Percentiles rank a stretch among this genome's conserved stretches.
Conservation (phyloP, 2,329 filamentous ascomycete species). For the Pestalotiopsis sp. region DNA sequence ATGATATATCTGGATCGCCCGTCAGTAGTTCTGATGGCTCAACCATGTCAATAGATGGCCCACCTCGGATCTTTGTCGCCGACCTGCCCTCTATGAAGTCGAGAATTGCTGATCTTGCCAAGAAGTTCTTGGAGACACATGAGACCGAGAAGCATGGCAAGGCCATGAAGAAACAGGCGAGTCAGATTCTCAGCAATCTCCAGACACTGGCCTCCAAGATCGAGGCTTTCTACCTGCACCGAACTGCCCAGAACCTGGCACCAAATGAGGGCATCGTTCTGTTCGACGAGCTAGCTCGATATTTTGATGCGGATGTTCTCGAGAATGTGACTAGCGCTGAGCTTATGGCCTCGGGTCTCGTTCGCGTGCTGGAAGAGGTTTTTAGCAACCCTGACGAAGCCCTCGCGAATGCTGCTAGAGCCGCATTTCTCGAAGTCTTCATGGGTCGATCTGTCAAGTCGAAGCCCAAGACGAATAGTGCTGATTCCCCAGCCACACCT, state of each 20-base stretch:
- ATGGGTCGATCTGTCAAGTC: slow-evolving; percentile 76
- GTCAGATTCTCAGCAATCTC: slow-evolving; percentile 73
- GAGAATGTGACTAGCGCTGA: slow-evolving; percentile 97
- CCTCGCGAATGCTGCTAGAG: slow-evolving; percentile 69
- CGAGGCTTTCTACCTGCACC: slow-evolving; percentile 68
- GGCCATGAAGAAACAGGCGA: slow-evolving; percentile 77
- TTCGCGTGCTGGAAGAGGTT: slow-evolving; percentile 79
- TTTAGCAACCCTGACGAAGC: slow-evolving; percentile 73
- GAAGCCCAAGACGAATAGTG: slow-evolving; percentile 65
- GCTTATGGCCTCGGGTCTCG: slow-evolving; percentile 86
- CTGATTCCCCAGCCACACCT: slow-evolving; percentile 74
- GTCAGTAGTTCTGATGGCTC: slow-evolving; percentile 68
- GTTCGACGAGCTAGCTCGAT: slow-evolving; percentile 76
- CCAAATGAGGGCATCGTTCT: slow-evolving; percentile 62
- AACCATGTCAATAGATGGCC: slow-evolving; percentile 65
- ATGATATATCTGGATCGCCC: slow-evolving; percentile 69
- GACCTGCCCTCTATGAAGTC: slow-evolving; percentile 65
- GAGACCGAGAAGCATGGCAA: slow-evolving; percentile 75
- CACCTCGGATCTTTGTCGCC: slow-evolving; percentile 49
- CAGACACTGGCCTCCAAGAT: slow-evolving; percentile 74
- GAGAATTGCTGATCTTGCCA: slow-evolving; percentile 75
- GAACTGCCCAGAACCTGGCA: slow-evolving; percentile 47
- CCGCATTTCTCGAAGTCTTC: slow-evolving; percentile 88
- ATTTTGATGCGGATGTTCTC: slow-evolving; percentile 86
- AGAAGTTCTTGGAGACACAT: slow-evolving; percentile 81